Percentiles rank a stretch among this genome's conserved stretches.
phyloP scores from a whole-genome alignment of 2,329 filamentous ascomycete genomes.

The Trichothecium sympodiale region DNA sequence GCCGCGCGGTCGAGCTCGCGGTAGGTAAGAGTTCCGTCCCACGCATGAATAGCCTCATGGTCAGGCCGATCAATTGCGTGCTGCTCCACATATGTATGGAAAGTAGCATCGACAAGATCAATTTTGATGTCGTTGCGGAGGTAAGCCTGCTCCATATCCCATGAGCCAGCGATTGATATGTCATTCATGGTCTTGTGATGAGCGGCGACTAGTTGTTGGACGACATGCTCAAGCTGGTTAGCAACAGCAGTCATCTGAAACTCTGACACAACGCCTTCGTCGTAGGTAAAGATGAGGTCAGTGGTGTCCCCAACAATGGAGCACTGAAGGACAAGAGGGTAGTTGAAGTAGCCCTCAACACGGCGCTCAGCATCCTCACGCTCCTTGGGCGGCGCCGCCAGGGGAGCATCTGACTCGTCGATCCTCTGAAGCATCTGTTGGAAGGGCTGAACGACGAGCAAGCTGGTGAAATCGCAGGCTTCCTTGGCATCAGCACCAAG shows the following conservation, averaged over 20 bases:
- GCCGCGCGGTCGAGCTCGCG: constrained; percentile 1
- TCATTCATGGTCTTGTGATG: constrained; percentile 1
- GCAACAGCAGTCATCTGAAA: constrained; percentile 1
- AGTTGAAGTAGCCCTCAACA: constrained; percentile 3
- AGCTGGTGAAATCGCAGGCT: constrained; percentile 11
- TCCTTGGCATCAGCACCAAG: constrained; percentile 7
- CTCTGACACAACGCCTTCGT: not conserved
- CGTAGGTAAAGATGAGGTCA: constrained; percentile 1
- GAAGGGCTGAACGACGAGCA: constrained; percentile 11
- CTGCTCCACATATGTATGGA: not conserved
- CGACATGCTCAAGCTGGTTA: constrained; percentile 9
- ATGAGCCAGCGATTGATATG: constrained; percentile 3
- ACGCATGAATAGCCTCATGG: not conserved
- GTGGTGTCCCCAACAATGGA: not conserved
- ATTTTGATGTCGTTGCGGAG: constrained; percentile 1
- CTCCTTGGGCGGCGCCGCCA: not conserved
- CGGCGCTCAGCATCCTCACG: not conserved
- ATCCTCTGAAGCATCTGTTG: not conserved
- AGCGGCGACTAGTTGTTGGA: constrained; percentile 9
- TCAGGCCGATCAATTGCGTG: not conserved
- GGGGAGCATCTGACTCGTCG: not conserved
- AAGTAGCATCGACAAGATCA: not conserved
- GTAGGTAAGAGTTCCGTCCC: constrained; percentile 1
- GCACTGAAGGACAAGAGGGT: constrained; percentile 2
- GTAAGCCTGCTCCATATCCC: constrained; percentile 1